Percentiles rank a stretch among this genome's conserved stretches.
These are phyloP conservation scores for Cladosporium austrohemisphaericum DNA, from an alignment of 2,329 filamentous ascomycete species.

Conservation along the genomic window DNA sequence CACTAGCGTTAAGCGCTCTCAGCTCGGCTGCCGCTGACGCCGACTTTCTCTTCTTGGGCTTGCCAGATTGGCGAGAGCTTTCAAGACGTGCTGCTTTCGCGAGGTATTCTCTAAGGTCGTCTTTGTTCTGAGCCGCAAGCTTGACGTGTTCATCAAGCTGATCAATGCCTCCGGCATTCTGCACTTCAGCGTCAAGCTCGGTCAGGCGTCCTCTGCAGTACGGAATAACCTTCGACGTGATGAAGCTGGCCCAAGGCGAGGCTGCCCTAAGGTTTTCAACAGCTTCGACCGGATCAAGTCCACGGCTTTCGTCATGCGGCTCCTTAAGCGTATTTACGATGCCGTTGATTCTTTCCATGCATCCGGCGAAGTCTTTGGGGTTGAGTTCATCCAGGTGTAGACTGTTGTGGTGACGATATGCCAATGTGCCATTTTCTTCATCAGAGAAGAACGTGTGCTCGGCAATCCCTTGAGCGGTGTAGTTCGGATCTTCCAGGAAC, in stretches of 20 bases:
- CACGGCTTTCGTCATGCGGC: slow-evolving; percentile 11
- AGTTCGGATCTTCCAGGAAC: slow-evolving; percentile 19
- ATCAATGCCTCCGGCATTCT: slow-evolving; percentile 41
- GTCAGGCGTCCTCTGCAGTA: slow-evolving; percentile 25
- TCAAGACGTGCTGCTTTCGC: too few relatives aligned
- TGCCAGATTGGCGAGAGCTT: too few relatives aligned
- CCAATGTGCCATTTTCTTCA: slow-evolving; percentile 19
- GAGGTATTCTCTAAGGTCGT: neutral
- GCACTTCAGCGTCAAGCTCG: slow-evolving; percentile 45
- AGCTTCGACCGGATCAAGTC: slow-evolving; percentile 34
- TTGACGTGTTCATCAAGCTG: slow-evolving; percentile 28
- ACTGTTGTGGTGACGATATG: slow-evolving; percentile 18
- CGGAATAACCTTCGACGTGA: slow-evolving; percentile 31
- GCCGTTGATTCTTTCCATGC: slow-evolving; percentile 13
- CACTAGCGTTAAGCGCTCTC: neutral
- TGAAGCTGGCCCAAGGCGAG: slow-evolving; percentile 51
- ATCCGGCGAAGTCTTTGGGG: slow-evolving; percentile 1
- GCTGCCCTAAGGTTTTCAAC: slow-evolving; percentile 41
- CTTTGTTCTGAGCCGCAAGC: neutral
- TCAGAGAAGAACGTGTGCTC: slow-evolving; percentile 23
- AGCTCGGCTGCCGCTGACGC: too few relatives aligned
- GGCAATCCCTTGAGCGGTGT: slow-evolving; percentile 22
- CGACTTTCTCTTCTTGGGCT: too few relatives aligned
- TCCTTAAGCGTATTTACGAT: slow-evolving; percentile 18
- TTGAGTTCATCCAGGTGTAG: slow-evolving; percentile 18